Percentiles rank a stretch among this genome's conserved stretches.
Conservation (phyloP, 257 asterid genomes). For the Dorcoceras hygrometricum region DNA sequence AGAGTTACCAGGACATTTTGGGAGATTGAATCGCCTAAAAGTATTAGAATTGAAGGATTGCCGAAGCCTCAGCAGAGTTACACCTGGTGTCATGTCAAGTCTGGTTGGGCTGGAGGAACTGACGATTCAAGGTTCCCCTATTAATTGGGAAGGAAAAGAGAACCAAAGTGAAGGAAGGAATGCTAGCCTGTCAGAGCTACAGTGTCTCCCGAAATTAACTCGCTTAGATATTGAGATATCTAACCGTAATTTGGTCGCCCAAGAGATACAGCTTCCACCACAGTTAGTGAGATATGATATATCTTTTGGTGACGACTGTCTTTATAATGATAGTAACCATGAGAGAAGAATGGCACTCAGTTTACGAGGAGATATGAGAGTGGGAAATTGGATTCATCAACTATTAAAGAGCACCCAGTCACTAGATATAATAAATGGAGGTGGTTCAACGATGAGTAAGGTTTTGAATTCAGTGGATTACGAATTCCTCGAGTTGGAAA, state of each 20-base stretch:
- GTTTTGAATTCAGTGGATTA: not conserved
- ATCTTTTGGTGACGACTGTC: not conserved
- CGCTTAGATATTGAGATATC: too few species aligned
- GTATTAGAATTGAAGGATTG: not conserved
- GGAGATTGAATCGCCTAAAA: not conserved
- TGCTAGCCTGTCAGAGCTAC: not conserved
- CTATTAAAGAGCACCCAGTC: not conserved
- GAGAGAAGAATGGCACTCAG: not conserved
- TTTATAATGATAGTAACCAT: too few species aligned
- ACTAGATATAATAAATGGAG: not conserved
- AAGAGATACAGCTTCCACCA: not conserved
- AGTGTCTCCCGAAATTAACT: not conserved
- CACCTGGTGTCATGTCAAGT: too few species aligned
- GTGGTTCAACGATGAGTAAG: not conserved
- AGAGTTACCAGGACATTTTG: not conserved
- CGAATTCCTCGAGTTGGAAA: not conserved
- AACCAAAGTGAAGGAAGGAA: not conserved
- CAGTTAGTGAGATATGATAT: not conserved
- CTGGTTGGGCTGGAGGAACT: too few species aligned
- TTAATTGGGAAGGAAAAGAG: not conserved
- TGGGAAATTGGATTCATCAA: slow-evolving; percentile 1
- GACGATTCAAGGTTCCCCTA: not conserved
- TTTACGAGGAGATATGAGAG: not conserved
- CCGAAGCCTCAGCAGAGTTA: not conserved
- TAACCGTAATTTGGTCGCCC: too few species aligned